Evolutionary conservation across 192 early-diverging fungal species (phyloP).

Genomic region (Coemansia sp.): DNA sequence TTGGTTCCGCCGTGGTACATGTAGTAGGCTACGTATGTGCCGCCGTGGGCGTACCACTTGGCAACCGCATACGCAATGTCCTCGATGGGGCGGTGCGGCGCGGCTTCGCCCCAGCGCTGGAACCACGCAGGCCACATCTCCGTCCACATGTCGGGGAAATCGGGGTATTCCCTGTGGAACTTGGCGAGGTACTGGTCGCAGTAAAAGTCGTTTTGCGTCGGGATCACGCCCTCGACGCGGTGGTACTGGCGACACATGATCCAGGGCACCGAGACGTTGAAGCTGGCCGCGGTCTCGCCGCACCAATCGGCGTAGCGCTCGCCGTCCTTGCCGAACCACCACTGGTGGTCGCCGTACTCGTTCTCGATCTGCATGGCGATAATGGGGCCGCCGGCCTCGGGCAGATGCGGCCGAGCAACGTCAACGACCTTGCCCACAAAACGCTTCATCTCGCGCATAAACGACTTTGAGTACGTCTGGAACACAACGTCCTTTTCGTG

Average conservation of each 20-base stretch:
- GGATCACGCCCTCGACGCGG: slow-evolving; percentile 34
- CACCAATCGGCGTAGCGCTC: slow-evolving; percentile 42
- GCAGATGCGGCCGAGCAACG: slow-evolving; percentile 39
- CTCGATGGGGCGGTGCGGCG: slow-evolving; percentile 53
- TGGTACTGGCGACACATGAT: slow-evolving; percentile 59
- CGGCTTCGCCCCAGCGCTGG: slow-evolving; percentile 54
- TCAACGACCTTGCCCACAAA: slow-evolving; percentile 52
- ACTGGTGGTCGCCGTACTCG: slow-evolving; percentile 55
- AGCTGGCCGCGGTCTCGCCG: slow-evolving; percentile 25
- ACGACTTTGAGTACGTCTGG: slow-evolving; percentile 53
- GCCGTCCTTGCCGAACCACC: slow-evolving; percentile 34
- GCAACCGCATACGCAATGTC: slow-evolving; percentile 59
- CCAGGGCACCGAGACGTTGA: slow-evolving; percentile 58
- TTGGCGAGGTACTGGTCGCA: slow-evolving; percentile 47
- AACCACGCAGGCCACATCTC: slow-evolving; percentile 65
- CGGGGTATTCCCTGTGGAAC: slow-evolving; percentile 32
- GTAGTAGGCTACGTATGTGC: slow-evolving; percentile 57
- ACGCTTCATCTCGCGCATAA: slow-evolving; percentile 43
- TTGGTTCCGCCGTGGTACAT: slow-evolving; percentile 73
- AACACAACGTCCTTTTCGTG: slow-evolving; percentile 52
- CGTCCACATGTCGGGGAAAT: slow-evolving; percentile 56
- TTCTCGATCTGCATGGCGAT: slow-evolving; percentile 67
- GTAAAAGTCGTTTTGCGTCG: slow-evolving; percentile 58
- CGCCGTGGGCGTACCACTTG: slow-evolving; percentile 57
- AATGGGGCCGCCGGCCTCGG: slow-evolving; percentile 59